Percentiles rank a stretch among this genome's conserved stretches.
These are phyloP conservation scores for Aspergillus quadrilineatus DNA, from an alignment of 2,329 filamentous ascomycete genomes.

Conservation along the genomic window DNA sequence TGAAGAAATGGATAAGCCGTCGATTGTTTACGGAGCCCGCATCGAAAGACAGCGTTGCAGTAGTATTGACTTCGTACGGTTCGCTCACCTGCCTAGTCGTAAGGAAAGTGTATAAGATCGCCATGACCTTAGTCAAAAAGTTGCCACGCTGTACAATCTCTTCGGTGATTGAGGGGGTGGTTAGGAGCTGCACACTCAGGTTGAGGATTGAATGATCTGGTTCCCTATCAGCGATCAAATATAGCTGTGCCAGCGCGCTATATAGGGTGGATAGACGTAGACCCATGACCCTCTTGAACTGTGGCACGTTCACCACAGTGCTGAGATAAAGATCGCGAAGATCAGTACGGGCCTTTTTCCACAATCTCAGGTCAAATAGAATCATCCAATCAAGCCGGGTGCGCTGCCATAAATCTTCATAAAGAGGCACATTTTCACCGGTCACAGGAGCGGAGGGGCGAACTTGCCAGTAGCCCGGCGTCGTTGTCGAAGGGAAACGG, in stretches of 20 bases:
- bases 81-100: constrained; percentile 95
- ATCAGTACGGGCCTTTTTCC: constrained; percentile 92
- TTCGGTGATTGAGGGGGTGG: constrained; percentile 91
- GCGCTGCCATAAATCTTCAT: constrained; percentile 85
- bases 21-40: constrained; percentile 92
- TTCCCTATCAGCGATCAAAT: constrained; percentile 92
- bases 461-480: constrained; percentile 79
- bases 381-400: constrained; percentile 93
- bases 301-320: constrained; percentile 89
- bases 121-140: constrained; percentile 91
- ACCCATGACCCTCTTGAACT: constrained; percentile 92
- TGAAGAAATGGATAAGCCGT: constrained; percentile 96
- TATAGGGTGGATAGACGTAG: constrained; percentile 94
- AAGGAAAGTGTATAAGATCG: constrained; percentile 95
- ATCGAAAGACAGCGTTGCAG: constrained; percentile 87
- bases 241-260: constrained; percentile 88
- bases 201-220: constrained; percentile 99
- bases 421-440: constrained; percentile 62
- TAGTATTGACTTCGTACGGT: constrained; percentile 81
- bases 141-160: constrained; percentile 95
- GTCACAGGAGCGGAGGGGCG: constrained; percentile 69
- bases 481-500: constrained; percentile 46
- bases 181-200: constrained; percentile 92
- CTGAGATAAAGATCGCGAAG: constrained; percentile 92
- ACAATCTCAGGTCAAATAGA: constrained; percentile 89